These are phyloP conservation scores for Hibiscus tridactylites DNA, from an alignment of 345 rosid species.

Conservation along the genomic window DNA sequence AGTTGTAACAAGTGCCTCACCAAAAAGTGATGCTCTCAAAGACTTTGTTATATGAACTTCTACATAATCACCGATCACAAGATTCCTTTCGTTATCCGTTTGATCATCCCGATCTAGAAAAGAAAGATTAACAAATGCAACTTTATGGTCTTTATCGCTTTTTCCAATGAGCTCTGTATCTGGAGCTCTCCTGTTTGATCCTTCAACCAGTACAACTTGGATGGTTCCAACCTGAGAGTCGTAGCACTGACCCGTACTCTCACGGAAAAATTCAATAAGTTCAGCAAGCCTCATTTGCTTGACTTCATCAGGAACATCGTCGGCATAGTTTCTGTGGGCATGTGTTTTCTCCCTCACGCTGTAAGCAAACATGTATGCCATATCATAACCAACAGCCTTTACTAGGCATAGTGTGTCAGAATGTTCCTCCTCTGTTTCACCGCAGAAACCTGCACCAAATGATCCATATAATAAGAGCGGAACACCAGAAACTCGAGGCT, in stretches of 20 bases:
- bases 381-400: too few relatives aligned
- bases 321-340: too few relatives aligned
- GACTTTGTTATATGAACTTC: conserved; percentile 33
- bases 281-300: too few relatives aligned
- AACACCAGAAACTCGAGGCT: too few relatives aligned
- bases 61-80: conserved; percentile 61
- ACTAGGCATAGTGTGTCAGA: too few relatives aligned
- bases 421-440: too few relatives aligned
- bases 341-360: too few relatives aligned
- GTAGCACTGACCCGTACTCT: conserved; percentile 63
- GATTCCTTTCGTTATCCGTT: conserved; percentile 31
- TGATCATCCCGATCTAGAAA: conserved; percentile 28
- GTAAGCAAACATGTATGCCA: too few relatives aligned
- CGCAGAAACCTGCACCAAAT: too few relatives aligned
- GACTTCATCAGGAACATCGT: too few relatives aligned
- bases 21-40: conserved; percentile 51
- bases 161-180: conserved; percentile 79
- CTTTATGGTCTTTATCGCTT: conserved; percentile 78
- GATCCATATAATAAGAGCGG: too few relatives aligned
- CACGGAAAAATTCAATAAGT: conserved; percentile 21
- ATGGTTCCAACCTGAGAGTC: conserved; percentile 62
- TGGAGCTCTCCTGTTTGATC: conserved; percentile 88
- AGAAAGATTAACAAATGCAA: conserved; percentile 9
- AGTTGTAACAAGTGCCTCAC: conserved; percentile 70
- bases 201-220: conserved; percentile 80